Conservation (phyloP, 2,329 filamentous ascomycete species). For the Pseudonectria foliicola region DNA sequence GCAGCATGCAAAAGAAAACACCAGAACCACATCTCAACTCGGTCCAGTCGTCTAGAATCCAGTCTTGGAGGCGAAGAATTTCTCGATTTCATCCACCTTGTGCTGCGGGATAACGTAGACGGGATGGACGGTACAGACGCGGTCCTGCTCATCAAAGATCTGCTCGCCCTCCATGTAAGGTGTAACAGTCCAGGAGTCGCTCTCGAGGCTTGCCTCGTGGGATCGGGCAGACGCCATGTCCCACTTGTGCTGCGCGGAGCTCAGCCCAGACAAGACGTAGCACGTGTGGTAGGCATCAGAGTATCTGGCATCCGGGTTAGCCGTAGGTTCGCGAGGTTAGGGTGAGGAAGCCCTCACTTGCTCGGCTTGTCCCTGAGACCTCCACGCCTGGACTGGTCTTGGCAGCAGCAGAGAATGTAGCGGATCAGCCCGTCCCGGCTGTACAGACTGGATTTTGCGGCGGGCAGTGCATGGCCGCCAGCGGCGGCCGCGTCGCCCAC, state of each 20-base stretch:
- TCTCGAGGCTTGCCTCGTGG: conserved; percentile 26
- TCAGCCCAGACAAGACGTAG: conserved; percentile 83
- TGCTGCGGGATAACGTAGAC: conserved; percentile 76
- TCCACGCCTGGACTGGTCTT: conserved; percentile 62
- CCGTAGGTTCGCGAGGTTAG: conserved; percentile 1
- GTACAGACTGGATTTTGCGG: conserved; percentile 51
- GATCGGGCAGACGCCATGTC: conserved; percentile 31
- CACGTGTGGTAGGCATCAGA: conserved; percentile 90
- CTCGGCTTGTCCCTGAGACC: conserved; percentile 91
- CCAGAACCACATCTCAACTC: too few relatives aligned
- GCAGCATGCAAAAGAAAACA: too few relatives aligned
- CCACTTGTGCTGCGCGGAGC: conserved; percentile 69
- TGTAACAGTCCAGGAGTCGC: conserved; percentile 39
- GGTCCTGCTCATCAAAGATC: conserved; percentile 64
- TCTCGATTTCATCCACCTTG: conserved; percentile 55
- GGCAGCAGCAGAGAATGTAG: conserved; percentile 86
- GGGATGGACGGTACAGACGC: conserved; percentile 67
- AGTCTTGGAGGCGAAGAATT: conserved; percentile 55
- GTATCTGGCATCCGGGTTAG: conserved; percentile 38
- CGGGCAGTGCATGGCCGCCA: conserved; percentile 22
- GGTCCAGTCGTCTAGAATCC: conserved; percentile 43
- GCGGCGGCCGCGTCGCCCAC: conserved; percentile 24
- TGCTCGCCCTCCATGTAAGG: conserved; percentile 48
- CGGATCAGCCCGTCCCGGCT: conserved; percentile 77
- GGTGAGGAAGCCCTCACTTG: conserved; percentile 50